Evolutionary conservation across 2,329 filamentous ascomycete genomes (phyloP).

Genomic region (Stachybotrys chlorohalonatus): DNA sequence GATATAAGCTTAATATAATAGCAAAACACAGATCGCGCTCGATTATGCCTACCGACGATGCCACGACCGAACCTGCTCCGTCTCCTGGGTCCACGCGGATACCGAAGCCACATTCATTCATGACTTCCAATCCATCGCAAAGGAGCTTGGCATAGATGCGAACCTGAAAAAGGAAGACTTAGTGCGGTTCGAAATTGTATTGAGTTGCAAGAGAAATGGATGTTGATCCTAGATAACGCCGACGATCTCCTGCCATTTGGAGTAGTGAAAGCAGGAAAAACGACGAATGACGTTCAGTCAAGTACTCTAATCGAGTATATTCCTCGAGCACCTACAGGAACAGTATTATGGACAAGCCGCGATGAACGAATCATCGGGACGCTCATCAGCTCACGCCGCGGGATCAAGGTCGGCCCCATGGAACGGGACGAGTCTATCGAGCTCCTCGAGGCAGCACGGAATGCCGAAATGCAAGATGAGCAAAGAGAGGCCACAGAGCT

Average conservation of each 20-base stretch:
- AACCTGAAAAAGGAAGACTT: constrained; percentile 10
- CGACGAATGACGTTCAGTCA: not conserved
- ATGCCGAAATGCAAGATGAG: not conserved
- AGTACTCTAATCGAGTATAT: constrained; percentile 11
- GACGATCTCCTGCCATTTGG: constrained; percentile 20
- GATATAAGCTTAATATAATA: constrained; percentile 3
- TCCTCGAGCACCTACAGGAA: constrained; percentile 13
- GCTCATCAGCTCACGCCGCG: constrained; percentile 11
- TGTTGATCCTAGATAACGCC: constrained; percentile 24
- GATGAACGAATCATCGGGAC: constrained; percentile 15
- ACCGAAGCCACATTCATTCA: constrained; percentile 18
- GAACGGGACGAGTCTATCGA: constrained; percentile 5
- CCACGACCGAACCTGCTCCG: constrained; percentile 12
- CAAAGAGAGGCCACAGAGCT: constrained; percentile 6
- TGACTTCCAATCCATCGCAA: constrained; percentile 20
- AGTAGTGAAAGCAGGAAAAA: constrained; percentile 1
- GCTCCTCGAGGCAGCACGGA: constrained; percentile 1
- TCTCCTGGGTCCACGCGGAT: constrained; percentile 29
- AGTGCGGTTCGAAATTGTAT: constrained; percentile 8
- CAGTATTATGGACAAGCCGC: constrained; percentile 22
- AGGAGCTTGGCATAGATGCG: constrained; percentile 9
- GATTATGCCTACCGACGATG: constrained; percentile 20
- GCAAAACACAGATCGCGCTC: constrained; percentile 28
- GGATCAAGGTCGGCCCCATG: constrained; percentile 15
- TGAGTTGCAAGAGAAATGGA: constrained; percentile 11